Conservation (phyloP, 2,329 filamentous ascomycete genomes). For the Colletotrichum sp. region DNA sequence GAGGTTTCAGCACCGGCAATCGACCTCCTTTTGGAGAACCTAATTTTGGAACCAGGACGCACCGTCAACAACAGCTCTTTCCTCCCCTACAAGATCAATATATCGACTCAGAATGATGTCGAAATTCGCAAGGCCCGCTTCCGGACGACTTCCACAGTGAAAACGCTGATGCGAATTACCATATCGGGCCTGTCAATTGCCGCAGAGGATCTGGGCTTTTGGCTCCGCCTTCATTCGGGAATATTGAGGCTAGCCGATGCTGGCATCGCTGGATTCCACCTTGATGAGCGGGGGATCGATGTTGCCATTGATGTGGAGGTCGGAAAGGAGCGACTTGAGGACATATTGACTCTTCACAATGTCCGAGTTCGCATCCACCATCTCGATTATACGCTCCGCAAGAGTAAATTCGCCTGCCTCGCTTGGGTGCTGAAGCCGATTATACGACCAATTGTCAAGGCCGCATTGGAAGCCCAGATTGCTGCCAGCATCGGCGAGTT, state of each 20-base stretch:
- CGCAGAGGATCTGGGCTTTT: slow-evolving; percentile 89
- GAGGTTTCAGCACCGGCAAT: slow-evolving; percentile 84
- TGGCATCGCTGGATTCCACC: slow-evolving; percentile 83
- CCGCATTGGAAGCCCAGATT: slow-evolving; percentile 80
- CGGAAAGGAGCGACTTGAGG: slow-evolving; percentile 76
- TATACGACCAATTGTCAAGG: slow-evolving; percentile 79
- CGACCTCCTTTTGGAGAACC: slow-evolving; percentile 86
- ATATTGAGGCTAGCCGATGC: slow-evolving; percentile 78
- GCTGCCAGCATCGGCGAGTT: slow-evolving; percentile 72
- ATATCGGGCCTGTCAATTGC: slow-evolving; percentile 83
- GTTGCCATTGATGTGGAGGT: slow-evolving; percentile 86
- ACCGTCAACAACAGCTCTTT: slow-evolving; percentile 89
- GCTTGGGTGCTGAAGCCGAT: slow-evolving; percentile 87
- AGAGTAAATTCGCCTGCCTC: slow-evolving; percentile 78
- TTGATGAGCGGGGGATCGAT: slow-evolving; percentile 88
- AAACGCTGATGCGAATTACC: slow-evolving; percentile 77
- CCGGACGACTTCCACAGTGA: slow-evolving; percentile 68
- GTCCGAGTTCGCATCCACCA: slow-evolving; percentile 88
- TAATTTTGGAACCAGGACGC: slow-evolving; percentile 86
- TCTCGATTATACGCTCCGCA: slow-evolving; percentile 77
- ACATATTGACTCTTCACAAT: slow-evolving; percentile 77
- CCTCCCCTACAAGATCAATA: slow-evolving; percentile 80
- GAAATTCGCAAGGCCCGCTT: slow-evolving; percentile 82
- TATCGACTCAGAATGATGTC: slow-evolving; percentile 86
- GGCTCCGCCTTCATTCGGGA: slow-evolving; percentile 80